Percentiles rank a stretch among this genome's conserved stretches.
Evolutionary conservation across 2,329 filamentous ascomycete species (phyloP).

Genomic region (Aspergillus sp.): DNA sequence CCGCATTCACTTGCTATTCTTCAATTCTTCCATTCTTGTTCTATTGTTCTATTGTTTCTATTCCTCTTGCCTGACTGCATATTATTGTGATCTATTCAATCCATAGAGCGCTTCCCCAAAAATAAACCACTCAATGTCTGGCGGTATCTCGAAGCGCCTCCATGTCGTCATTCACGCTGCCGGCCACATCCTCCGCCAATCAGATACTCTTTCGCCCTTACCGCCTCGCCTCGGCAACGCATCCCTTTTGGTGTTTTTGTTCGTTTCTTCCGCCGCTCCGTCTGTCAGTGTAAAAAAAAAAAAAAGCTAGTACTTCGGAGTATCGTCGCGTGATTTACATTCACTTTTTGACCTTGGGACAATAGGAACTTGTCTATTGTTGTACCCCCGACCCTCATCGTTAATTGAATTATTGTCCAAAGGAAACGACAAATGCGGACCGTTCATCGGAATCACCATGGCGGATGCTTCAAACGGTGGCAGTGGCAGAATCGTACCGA

Average conservation of each 20-base stretch:
- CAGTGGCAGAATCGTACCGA: conserved; percentile 34
- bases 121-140: background rate
- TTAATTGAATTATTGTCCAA: background rate
- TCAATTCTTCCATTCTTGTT: no score
- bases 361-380: background rate
- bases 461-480: conserved; percentile 28
- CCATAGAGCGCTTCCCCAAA: no score
- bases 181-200: background rate
- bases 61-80: background rate
- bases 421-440: conserved; percentile 25
- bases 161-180: background rate
- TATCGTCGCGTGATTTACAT: background rate
- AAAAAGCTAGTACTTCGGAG: no score
- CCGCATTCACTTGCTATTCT: no score
- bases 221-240: conserved; percentile 4
- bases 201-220: background rate
- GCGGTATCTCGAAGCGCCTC: background rate
- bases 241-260: conserved; percentile 8
- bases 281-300: background rate
- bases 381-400: background rate
- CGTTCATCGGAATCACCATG: conserved; percentile 31
- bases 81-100: background rate
- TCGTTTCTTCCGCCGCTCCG: conserved; percentile 12
- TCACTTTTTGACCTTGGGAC: background rate
- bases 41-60: background rate